These are phyloP conservation scores for Herpetospermum pedunculosum DNA, from an alignment of 306 rosid species.

Conservation along the genomic window DNA sequence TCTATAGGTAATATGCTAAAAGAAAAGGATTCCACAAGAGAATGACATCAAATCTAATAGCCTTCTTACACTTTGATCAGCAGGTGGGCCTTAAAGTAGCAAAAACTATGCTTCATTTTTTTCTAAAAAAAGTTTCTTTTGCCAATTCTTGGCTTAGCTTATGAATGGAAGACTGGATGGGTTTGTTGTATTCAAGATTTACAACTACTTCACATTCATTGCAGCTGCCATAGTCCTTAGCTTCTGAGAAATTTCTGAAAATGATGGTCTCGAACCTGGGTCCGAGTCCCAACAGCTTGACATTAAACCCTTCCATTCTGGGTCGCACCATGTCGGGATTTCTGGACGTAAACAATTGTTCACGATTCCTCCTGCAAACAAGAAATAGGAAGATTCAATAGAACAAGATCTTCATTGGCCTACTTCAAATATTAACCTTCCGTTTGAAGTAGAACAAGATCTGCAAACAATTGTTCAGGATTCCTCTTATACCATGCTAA, in stretches of 20 bases:
- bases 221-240: conserved; percentile 93
- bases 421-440: not conserved
- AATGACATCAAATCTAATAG: conserved; percentile 27
- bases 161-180: conserved; percentile 17
- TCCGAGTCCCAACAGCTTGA: conserved; percentile 93
- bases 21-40: conserved; percentile 27
- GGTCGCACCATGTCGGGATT: conserved; percentile 95
- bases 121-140: not conserved
- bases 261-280: conserved; percentile 71
- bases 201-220: conserved; percentile 67
- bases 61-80: conserved; percentile 34
- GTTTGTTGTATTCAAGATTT: conserved; percentile 16
- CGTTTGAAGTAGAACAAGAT: no score
- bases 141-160: conserved; percentile 27
- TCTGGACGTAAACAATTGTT: conserved; percentile 80
- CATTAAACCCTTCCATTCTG: conserved; percentile 98
- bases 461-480: no score
- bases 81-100: conserved; percentile 20
- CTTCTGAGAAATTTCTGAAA: conserved; percentile 92
- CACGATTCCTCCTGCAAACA: conserved; percentile 77
- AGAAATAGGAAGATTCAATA: not conserved
- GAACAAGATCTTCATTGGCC: not conserved
- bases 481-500: no score
- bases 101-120: conserved; percentile 35
- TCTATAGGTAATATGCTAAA: not conserved